These are phyloP conservation scores for Iberis pinnata DNA, from an alignment of 345 rosid genomes.

Conservation along the genomic window DNA sequence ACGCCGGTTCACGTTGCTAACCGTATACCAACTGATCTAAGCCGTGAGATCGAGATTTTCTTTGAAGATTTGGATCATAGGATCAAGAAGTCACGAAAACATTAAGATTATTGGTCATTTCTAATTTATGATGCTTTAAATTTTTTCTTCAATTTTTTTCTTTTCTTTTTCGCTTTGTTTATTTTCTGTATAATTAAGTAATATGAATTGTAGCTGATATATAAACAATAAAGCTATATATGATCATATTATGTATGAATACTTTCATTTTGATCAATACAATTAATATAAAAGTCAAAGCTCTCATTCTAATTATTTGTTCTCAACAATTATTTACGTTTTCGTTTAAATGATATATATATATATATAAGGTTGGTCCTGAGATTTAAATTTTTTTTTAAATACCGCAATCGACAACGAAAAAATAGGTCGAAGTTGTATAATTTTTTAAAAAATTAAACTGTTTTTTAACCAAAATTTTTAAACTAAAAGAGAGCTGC, in stretches of 20 bases:
- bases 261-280: conserved; percentile 10
- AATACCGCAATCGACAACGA: no score
- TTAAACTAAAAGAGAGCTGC: no score
- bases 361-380: no score
- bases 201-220: conserved; percentile 4
- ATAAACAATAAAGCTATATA: conserved; percentile 19
- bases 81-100: conserved; percentile 57
- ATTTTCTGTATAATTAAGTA: conserved; percentile 21
- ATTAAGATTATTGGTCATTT: conserved; percentile 16
- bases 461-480: no score
- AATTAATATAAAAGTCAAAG: conserved; percentile 8
- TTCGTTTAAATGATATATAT: no score
- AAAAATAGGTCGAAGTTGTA: no score
- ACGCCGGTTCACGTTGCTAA: conserved; percentile 14
- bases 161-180: neutral
- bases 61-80: conserved; percentile 35
- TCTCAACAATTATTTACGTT: no score
- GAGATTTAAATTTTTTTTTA: no score
- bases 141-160: neutral
- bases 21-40: conserved; percentile 36
- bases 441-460: no score
- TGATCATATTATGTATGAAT: conserved; percentile 7
- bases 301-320: neutral
- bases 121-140: conserved; percentile 26
- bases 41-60: conserved; percentile 41